Percentiles rank a stretch among this genome's conserved stretches.
phyloP scores from a whole-genome alignment of 208 protist species.

The Leishmania tarentolae region DNA sequence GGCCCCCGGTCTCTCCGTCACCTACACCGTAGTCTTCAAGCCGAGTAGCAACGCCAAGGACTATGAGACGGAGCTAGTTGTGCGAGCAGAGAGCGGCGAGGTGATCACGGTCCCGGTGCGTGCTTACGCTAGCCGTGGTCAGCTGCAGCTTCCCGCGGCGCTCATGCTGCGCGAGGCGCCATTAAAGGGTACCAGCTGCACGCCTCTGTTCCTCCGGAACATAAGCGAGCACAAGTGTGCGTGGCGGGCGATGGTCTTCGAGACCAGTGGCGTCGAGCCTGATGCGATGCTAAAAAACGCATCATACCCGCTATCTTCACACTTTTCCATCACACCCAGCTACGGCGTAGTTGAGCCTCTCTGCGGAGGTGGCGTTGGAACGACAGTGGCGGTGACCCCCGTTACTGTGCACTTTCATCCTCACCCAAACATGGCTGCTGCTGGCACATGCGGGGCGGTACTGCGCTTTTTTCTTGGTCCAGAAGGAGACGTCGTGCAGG shows the following conservation, averaged over 20 bases:
- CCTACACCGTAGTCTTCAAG: conserved; percentile 85
- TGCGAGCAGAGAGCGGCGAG: conserved; percentile 86
- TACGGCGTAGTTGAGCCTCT: conserved; percentile 74
- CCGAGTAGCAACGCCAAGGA: conserved; percentile 69
- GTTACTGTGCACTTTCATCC: conserved; percentile 34
- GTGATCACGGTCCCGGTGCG: conserved; percentile 84
- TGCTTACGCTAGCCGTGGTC: conserved; percentile 80
- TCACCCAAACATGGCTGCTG: conserved; percentile 12
- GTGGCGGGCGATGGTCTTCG: conserved; percentile 61
- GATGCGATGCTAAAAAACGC: not conserved
- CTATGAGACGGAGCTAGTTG: conserved; percentile 85
- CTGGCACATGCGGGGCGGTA: conserved; percentile 19
- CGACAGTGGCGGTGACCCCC: conserved; percentile 33
- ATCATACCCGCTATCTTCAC: conserved; percentile 62
- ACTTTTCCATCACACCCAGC: conserved; percentile 58
- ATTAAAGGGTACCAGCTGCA: conserved; percentile 61
- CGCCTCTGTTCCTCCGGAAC: conserved; percentile 93
- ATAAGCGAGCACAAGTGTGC: conserved; percentile 47
- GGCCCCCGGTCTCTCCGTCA: conserved; percentile 88
- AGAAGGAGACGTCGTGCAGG: conserved; percentile 80
- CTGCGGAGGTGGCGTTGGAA: conserved; percentile 27
- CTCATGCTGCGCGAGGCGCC: conserved; percentile 72
- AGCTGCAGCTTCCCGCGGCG: conserved; percentile 79
- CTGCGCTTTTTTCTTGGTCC: conserved; percentile 86
- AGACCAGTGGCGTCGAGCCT: conserved; percentile 5